Evolutionary conservation across 257 asterid species (phyloP).

Genomic region (Nicotiana paniculata): DNA sequence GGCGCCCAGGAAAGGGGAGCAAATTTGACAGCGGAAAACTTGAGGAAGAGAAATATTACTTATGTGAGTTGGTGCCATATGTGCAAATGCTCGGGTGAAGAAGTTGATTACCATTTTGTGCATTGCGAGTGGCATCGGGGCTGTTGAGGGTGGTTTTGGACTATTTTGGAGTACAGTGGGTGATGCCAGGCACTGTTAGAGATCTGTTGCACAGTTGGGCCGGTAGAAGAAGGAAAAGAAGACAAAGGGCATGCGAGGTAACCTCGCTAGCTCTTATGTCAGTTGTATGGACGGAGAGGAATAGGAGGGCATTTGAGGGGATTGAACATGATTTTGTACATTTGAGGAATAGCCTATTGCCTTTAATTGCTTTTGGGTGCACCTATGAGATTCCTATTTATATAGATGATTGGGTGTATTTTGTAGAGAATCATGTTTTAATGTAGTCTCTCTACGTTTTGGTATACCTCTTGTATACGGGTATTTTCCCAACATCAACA

Average conservation of each 20-base stretch:
- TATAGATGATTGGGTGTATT: not conserved
- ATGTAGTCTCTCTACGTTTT: no score
- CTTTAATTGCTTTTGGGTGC: not conserved
- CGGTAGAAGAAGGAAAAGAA: not conserved
- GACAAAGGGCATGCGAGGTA: not conserved
- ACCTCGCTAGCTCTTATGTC: not conserved
- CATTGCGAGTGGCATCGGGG: not conserved
- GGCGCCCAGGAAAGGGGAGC: not conserved
- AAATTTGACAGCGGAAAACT: not conserved
- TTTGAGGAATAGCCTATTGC: not conserved
- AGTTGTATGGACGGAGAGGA: not conserved
- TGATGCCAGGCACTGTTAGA: not conserved
- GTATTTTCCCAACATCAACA: no score
- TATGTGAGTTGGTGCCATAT: not conserved
- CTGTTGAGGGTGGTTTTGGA: not conserved
- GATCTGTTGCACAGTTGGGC: not conserved
- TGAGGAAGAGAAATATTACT: not conserved
- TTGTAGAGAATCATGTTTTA: not conserved
- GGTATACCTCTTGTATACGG: no score
- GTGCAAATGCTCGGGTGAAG: not conserved
- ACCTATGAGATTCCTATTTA: not conserved
- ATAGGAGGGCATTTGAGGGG: not conserved
- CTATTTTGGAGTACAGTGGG: not conserved
- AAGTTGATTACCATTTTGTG: not conserved
- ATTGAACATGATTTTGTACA: not conserved